Percentiles rank a stretch among this genome's conserved stretches.
Conservation (phyloP, 108 stramenopile species). For the Nannochloropsis salina region DNA sequence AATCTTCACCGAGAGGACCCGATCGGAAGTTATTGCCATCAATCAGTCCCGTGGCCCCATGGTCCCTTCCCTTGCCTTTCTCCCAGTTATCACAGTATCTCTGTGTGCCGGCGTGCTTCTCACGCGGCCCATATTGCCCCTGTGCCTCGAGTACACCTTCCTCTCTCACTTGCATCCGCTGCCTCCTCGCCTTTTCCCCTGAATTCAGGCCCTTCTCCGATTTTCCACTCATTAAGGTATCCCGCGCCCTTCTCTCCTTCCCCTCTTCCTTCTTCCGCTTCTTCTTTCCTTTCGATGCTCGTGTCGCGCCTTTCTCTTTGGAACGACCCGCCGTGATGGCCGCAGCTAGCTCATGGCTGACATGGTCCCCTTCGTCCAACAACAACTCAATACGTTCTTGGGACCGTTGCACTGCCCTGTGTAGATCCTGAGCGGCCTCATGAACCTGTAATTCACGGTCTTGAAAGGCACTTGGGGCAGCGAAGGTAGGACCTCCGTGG, state of each 20-base stretch:
- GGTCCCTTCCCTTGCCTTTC: neutral
- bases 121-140: no score
- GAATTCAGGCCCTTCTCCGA: neutral
- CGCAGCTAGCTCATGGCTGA: neutral
- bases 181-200: neutral
- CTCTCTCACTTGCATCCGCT: neutral
- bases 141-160: neutral
- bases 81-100: neutral
- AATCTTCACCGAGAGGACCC: no score
- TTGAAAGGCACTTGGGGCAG: neutral
- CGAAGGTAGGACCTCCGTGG: neutral
- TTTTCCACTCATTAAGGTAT: neutral
- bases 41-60: no score
- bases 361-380: neutral
- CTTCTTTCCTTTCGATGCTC: no score
- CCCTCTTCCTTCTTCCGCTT: neutral
- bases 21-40: no score
- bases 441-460: neutral
- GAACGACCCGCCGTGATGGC: no score
- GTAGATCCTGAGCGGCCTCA: neutral
- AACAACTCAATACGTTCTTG: neutral
- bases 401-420: slow-evolving; percentile 12
- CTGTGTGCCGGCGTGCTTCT: neutral
- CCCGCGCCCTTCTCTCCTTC: neutral
- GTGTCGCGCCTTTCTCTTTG: neutral